A percentile compares a stretch with the other conserved stretches of the same genome.
Conservation (phyloP, 2,329 filamentous ascomycete species). For the Epichloe amarillans region DNA sequence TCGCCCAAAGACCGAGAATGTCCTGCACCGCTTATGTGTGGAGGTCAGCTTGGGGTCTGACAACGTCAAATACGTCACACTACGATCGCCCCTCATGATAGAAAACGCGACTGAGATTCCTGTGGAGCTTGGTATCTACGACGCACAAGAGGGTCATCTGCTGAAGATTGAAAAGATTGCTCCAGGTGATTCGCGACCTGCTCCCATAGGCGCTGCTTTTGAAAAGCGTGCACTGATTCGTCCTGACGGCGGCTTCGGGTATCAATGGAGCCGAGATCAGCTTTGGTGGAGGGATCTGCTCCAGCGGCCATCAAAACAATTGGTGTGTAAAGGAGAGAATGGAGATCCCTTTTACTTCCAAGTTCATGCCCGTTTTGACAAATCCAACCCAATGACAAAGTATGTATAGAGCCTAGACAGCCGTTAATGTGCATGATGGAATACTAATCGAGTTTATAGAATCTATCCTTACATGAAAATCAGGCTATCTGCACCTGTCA, state of each 20-base stretch:
- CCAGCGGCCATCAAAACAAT: constrained; percentile 68
- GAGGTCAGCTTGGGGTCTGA: constrained; percentile 84
- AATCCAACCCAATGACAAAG: constrained; percentile 67
- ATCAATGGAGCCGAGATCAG: constrained; percentile 82
- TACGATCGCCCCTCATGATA: constrained; percentile 79
- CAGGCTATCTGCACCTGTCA: constrained; percentile 80
- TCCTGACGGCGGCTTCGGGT: constrained; percentile 92
- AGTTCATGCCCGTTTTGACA: constrained; percentile 75
- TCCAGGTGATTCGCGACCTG: constrained; percentile 78
- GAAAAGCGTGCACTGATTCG: constrained; percentile 79
- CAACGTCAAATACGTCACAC: constrained; percentile 96
- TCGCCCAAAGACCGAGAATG: constrained; percentile 70
- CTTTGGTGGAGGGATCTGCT: constrained; percentile 90
- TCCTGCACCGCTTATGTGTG: constrained; percentile 80
- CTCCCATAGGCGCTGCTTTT: constrained; percentile 83
- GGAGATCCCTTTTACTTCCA: constrained; percentile 95
- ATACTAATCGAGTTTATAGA: constrained; percentile 22
- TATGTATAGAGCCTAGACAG: constrained; percentile 26
- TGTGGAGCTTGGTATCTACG: constrained; percentile 84
- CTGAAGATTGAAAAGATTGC: constrained; percentile 97
- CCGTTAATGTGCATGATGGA: background rate
- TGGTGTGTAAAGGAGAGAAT: constrained; percentile 78
- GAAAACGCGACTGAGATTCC: constrained; percentile 97
- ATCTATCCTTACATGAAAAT: constrained; percentile 92
- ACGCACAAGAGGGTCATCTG: constrained; percentile 72